These are phyloP conservation scores for Talaromyces sp. DNA, from an alignment of 2,329 filamentous ascomycete species.

Conservation along the genomic window DNA sequence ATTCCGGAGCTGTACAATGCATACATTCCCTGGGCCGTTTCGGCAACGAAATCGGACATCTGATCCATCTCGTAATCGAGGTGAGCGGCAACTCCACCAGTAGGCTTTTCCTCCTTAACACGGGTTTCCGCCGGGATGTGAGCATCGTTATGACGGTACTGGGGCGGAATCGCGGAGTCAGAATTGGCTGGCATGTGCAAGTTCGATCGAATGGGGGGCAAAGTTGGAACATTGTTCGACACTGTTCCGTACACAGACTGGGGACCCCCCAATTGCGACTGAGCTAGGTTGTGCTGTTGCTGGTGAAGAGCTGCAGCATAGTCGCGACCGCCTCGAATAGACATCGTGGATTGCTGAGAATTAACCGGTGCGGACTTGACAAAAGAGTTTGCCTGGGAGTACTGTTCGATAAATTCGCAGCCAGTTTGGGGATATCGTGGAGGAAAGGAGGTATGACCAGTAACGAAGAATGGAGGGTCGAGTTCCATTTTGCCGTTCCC, in stretches of 20 bases:
- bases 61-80: conserved; percentile 95
- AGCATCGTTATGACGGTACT: conserved; percentile 42
- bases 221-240: conserved; percentile 29
- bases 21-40: conserved; percentile 77
- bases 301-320: conserved; percentile 23
- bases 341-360: conserved; percentile 28
- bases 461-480: conserved; percentile 39
- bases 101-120: conserved; percentile 62
- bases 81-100: conserved; percentile 85
- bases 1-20: conserved; percentile 54
- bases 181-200: conserved; percentile 37
- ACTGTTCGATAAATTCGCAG: conserved; percentile 46
- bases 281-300: conserved; percentile 23
- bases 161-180: conserved; percentile 40
- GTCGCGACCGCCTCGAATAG: conserved; percentile 34
- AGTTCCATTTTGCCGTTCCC: conserved; percentile 35
- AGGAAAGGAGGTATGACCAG: conserved; percentile 38
- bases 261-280: conserved; percentile 21
- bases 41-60: conserved; percentile 92
- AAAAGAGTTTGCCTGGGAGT: conserved; percentile 43
- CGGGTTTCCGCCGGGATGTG: conserved; percentile 35
- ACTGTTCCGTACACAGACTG: conserved; percentile 37
- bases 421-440: conserved; percentile 43
- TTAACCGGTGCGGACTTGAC: conserved; percentile 35
- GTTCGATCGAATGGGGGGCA: conserved; percentile 42